Evolutionary conservation across 805 yeast genomes (phyloP), one percentile per base, ranked within the genome.

Genomic region (Teunomyces barrocoloradensis): DNA sequence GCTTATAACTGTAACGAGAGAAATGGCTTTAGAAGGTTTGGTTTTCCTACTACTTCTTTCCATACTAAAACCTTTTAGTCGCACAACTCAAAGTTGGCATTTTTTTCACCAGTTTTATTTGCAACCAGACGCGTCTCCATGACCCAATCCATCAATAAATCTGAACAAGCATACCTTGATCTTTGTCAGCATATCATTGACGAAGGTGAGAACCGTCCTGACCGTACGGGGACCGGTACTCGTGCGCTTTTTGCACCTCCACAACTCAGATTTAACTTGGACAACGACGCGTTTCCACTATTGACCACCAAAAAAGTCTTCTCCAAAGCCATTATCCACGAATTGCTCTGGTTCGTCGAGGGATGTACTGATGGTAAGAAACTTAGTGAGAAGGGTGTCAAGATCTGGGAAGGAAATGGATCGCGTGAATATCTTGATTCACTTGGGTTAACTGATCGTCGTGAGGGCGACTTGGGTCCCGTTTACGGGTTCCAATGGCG

Each of bases 401-500:
- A 83, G 61, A 94, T 94, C 47, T 94, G 99, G 99, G 99, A 94
- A 65, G 99, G 99, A 13, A 94, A 94, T 64, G 99, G 98, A 9
- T 87, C 96, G 32, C 76, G 97, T 51, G 96, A 89, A 65, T 94
- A 81, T 63, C 73, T 94, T 46, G 97, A 94, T 64, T 77, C 81
- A 3, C 69, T 90, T 32, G 99, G 98, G 0, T 77, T 94, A 40
- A 77, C 77, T 0, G 75, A 87, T 49, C 82, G 96, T 62, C 75
- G 90, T 49, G 97, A 82, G 58, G 98, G 98, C 46, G 99, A 94
- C 68, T 68, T 94, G 56, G 99, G 99, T 1, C 99, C 99, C 1
- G 97, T 94, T 2, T 94, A 94, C 64, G 99, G 99, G 0, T 94
- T 94, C 71, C 99, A 94, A 68, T 94, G 99, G 99, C 82, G 99